These are phyloP conservation scores for Venturia nashicola DNA, from an alignment of 2,329 filamentous ascomycete species.

Conservation along the genomic window DNA sequence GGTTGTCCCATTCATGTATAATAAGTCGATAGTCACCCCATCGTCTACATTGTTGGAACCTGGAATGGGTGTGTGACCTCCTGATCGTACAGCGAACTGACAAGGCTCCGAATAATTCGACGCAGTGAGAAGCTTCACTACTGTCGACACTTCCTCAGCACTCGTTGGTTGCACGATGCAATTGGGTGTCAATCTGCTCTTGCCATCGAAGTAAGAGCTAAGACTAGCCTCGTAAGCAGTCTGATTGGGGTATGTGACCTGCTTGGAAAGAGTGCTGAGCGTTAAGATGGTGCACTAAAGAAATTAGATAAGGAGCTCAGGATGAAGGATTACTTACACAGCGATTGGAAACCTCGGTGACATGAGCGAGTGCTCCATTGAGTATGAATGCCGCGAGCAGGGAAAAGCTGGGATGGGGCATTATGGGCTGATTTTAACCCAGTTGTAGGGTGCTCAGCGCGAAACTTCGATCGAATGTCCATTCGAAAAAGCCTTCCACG, in stretches of 20 bases:
- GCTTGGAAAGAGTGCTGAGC: background rate
- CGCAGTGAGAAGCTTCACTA: background rate
- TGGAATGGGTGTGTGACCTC: slow-evolving; percentile 7
- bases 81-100: slow-evolving; percentile 5
- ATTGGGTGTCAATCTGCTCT: background rate
- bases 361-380: background rate
- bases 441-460: background rate
- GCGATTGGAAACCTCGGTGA: background rate
- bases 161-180: background rate
- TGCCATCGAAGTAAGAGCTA: background rate
- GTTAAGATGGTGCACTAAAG: background rate
- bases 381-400: background rate
- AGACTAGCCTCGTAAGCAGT: background rate
- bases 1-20: background rate
- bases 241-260: background rate
- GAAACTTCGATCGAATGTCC: background rate
- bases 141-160: background rate
- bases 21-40: slow-evolving; percentile 9
- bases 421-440: background rate
- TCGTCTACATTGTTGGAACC: slow-evolving; percentile 6
- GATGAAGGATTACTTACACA: background rate
- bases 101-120: background rate
- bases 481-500: background rate
- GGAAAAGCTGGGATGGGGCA: background rate
- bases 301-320: background rate